These are phyloP conservation scores for Ailanthus altissimus DNA, from an alignment of 345 rosid species.

Conservation along the genomic window DNA sequence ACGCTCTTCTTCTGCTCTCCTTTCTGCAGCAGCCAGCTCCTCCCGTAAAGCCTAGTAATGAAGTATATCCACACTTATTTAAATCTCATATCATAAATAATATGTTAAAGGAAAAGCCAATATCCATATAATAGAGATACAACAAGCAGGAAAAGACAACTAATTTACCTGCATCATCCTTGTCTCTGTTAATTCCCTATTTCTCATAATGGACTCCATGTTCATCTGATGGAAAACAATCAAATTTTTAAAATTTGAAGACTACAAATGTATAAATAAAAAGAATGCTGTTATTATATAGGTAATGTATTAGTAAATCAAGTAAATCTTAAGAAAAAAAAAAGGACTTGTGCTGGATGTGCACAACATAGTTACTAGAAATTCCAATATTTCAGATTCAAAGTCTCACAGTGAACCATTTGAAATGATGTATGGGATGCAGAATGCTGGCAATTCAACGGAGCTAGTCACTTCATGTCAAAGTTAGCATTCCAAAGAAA, in stretches of 20 bases:
- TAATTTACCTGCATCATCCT: conserved; percentile 98
- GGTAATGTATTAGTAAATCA: neutral
- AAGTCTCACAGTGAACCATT: neutral
- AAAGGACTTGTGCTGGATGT: neutral
- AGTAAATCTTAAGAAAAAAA: neutral
- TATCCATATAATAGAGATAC: neutral
- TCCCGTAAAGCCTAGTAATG: conserved; percentile 81
- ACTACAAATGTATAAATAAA: conserved; percentile 9
- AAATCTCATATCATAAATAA: conserved; percentile 18
- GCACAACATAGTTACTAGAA: too few relatives aligned
- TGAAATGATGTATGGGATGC: neutral
- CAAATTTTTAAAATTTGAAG: conserved; percentile 10
- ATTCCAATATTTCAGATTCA: neutral
- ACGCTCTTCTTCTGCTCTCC: conserved; percentile 97
- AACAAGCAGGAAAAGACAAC: conserved; percentile 19
- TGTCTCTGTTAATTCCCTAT: conserved; percentile 94
- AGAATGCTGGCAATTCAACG: neutral
- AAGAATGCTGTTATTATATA: neutral
- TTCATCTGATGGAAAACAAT: conserved; percentile 57
- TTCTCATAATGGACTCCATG: conserved; percentile 96
- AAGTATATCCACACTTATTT: conserved; percentile 24
- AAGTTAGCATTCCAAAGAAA: neutral
- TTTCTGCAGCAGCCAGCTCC: conserved; percentile 87
- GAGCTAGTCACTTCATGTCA: neutral
- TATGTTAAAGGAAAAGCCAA: conserved; percentile 6